Evolutionary conservation across 345 rosid genomes (phyloP).

Genomic region (Eucalyptus lansdowneana): DNA sequence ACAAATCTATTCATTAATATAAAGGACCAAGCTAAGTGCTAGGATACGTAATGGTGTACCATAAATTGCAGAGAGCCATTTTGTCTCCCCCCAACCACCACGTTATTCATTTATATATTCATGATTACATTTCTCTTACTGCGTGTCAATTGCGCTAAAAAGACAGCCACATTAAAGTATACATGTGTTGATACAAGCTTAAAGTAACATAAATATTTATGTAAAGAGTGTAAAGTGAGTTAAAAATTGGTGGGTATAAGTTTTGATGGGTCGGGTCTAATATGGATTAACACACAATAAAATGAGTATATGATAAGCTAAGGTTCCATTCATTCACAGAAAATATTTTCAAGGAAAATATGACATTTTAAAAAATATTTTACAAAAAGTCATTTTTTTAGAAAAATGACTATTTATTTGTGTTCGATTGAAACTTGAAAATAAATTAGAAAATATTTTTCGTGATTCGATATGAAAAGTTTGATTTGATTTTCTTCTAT

Average conservation of each 20-base stretch:
- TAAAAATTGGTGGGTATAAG: background rate
- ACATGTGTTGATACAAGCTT: background rate
- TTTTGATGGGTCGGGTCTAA: background rate
- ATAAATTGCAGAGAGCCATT: background rate
- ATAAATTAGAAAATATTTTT: no score
- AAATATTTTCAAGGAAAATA: no score
- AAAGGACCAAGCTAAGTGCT: background rate
- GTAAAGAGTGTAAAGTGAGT: background rate
- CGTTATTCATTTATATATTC: background rate
- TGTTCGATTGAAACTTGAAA: rapidly evolving
- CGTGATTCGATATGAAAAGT: no score
- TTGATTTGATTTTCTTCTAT: no score
- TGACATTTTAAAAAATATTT: no score
- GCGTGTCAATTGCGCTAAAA: background rate
- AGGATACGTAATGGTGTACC: background rate
- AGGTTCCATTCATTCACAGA: no score
- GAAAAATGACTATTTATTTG: no score
- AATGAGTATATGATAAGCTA: background rate
- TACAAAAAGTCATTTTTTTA: no score
- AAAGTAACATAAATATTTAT: background rate
- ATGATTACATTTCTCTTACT: background rate
- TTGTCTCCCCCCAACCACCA: background rate
- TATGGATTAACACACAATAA: background rate
- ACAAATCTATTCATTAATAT: background rate
- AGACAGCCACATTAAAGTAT: background rate